Conservation (phyloP, 1,284 basidiomycete species). For the Vanrija humicola region DNA sequence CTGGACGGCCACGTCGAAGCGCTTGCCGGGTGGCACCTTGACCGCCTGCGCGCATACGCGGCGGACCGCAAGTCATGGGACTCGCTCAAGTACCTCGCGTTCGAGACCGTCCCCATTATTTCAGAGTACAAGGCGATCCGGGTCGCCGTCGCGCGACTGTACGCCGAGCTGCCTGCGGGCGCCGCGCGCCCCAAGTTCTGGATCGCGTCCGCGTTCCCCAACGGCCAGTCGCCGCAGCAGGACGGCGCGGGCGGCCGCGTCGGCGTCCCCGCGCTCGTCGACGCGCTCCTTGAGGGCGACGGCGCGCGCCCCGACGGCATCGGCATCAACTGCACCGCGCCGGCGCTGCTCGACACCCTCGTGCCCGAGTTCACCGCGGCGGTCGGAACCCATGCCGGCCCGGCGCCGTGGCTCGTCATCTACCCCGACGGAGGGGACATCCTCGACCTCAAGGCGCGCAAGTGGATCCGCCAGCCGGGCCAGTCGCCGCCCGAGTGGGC, state of each 20-base stretch:
- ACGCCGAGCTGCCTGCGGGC: conserved; percentile 26
- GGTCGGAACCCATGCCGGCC: neutral
- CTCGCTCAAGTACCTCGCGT: conserved; percentile 62
- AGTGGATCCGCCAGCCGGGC: conserved; percentile 49
- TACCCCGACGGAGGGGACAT: conserved; percentile 69
- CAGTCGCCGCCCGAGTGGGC: conserved; percentile 51
- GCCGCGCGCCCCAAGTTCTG: conserved; percentile 62
- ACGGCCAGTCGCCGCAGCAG: conserved; percentile 26
- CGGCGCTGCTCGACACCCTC: conserved; percentile 42
- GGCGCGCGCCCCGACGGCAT: conserved; percentile 52
- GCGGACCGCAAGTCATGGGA: conserved; percentile 54
- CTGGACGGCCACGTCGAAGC: conserved; percentile 46
- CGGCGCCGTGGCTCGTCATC: conserved; percentile 58
- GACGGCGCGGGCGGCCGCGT: conserved; percentile 25
- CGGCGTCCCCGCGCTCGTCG: conserved; percentile 48
- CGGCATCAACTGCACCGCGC: conserved; percentile 68
- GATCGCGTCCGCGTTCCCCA: conserved; percentile 67
- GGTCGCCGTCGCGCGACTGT: conserved; percentile 55
- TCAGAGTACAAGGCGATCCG: conserved; percentile 66
- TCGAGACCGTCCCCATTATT: conserved; percentile 71
- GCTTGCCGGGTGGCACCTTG: conserved; percentile 64
- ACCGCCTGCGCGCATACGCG: conserved; percentile 59
- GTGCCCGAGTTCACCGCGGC: conserved; percentile 41
- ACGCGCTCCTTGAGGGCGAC: conserved; percentile 25
- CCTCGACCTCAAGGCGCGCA: conserved; percentile 54